Evolutionary conservation across 768 basidiomycete genomes (phyloP).

Genomic region (Suillus variegatus): DNA sequence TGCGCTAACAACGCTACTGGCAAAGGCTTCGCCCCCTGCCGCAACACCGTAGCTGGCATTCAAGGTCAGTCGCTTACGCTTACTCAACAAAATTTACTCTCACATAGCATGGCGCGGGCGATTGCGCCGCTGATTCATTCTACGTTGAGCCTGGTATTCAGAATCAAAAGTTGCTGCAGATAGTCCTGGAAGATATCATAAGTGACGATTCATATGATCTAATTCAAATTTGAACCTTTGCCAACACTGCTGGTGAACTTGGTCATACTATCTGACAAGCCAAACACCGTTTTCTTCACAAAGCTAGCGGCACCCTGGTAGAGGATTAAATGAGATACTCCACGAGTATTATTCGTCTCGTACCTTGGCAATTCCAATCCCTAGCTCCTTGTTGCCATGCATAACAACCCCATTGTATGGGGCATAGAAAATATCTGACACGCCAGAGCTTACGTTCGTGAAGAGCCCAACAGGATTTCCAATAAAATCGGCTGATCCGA

Average conservation of each 20-base stretch:
- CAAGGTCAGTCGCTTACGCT: not conserved
- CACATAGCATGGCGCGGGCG: slow-evolving; percentile 95
- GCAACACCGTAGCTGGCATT: slow-evolving; percentile 84
- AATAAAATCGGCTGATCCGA: slow-evolving; percentile 98
- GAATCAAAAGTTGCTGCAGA: slow-evolving; percentile 97
- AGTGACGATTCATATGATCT: not conserved
- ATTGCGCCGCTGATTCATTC: slow-evolving; percentile 89
- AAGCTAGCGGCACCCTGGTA: slow-evolving; percentile 94
- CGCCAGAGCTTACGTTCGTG: slow-evolving; percentile 96
- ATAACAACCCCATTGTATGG: slow-evolving; percentile 96
- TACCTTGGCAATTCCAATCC: slow-evolving; percentile 93
- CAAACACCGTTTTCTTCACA: slow-evolving; percentile 98
- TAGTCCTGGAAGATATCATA: slow-evolving; percentile 54
- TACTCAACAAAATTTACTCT: slow-evolving; percentile 21
- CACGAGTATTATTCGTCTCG: not conserved
- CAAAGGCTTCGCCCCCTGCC: slow-evolving; percentile 92
- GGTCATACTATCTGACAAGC: slow-evolving; percentile 93
- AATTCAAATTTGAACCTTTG: slow-evolving; percentile 60
- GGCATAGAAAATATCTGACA: slow-evolving; percentile 98
- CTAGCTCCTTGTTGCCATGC: slow-evolving; percentile 93
- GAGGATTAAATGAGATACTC: slow-evolving; percentile 15
- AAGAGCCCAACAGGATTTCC: slow-evolving; percentile 97
- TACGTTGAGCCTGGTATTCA: slow-evolving; percentile 88
- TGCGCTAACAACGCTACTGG: slow-evolving; percentile 92
- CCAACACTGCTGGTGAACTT: slow-evolving; percentile 97